phyloP scores from a whole-genome alignment of 139 green algal genomes.

The Coelastrella sp. region DNA sequence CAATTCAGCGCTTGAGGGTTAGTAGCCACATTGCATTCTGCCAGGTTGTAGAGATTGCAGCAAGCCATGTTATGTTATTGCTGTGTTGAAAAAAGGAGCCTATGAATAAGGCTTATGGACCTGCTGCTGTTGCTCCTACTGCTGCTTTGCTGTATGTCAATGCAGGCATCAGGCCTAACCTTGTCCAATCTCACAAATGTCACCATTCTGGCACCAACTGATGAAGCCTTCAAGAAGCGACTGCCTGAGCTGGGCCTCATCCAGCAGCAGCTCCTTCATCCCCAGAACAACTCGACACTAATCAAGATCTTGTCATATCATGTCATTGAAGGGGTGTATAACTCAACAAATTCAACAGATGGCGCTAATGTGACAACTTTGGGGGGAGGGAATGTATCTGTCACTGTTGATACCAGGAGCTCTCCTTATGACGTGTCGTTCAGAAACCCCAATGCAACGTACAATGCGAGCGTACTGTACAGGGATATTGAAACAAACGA shows the following conservation, averaged over 20 bases:
- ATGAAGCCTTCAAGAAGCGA: neutral
- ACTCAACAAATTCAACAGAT: neutral
- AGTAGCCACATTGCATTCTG: too few relatives aligned
- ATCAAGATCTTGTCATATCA: neutral
- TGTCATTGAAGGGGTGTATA: neutral
- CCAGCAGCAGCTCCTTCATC: neutral
- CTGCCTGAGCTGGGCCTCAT: neutral
- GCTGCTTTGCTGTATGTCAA: neutral
- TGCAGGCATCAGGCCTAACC: neutral
- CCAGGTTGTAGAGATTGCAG: neutral
- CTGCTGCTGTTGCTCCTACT: neutral
- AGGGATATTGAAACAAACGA: neutral
- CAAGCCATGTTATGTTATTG: neutral
- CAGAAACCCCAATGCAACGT: neutral
- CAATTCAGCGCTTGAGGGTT: too few relatives aligned
- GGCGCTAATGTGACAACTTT: neutral
- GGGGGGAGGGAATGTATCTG: neutral
- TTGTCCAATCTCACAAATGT: neutral
- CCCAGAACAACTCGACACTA: neutral
- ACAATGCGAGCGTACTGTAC: neutral
- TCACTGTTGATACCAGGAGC: neutral
- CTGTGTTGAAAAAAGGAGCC: neutral
- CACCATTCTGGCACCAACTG: neutral
- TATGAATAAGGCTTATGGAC: neutral
- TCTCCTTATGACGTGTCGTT: neutral